Base-by-base conservation (phyloP, 2,329 filamentous ascomycete species). In the Penicillium sp. region DNA sequence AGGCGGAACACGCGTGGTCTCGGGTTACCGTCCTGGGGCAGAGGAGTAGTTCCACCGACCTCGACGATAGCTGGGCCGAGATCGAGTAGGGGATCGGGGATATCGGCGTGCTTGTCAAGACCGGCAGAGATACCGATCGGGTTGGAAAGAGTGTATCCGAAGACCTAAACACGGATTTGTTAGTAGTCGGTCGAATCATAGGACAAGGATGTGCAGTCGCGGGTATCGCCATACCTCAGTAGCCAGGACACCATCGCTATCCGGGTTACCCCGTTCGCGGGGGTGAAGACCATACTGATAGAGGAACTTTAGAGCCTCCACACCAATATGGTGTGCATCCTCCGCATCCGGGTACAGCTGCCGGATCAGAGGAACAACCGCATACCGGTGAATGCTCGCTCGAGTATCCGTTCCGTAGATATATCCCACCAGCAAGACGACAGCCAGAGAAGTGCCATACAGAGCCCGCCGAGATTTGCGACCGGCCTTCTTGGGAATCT, bases 51-150 rank as follows among this genome's bases (percentile, higher is more conserved):
- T 49, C 94, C 95, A 61, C 95, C 95, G 2, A 99, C 89, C 73
- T 99, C 95, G 33, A 99, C 91, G 39, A 98, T 83, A 3, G 87
- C 89, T 24, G 94, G 88, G 35, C 95, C 95, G 3, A 97, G 80
- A 7, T 88, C 91, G 72, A 98, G 90, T 37, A 99, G 82, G 14
- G 88, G 85, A 69, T 94, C 90, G 1, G 93, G 90, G 55, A 98
- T 88, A 62, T 96, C 91, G 55, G 89, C 95, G 71, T 96, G 86
- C 81, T 99, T 98, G 80, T 98, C 95, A 44, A 99, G 87, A 10
- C 95, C 95, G 5, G 92, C 95, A n/a, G 92, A 96, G 63, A 96
- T 96, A 57, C 90, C 95, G 69, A 99, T 87, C 1, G 95, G 95
- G 77, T 97, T 98, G 69, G 85, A 82, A 49, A 99, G 78, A 4